Evolutionary conservation across 768 basidiomycete genomes (phyloP), one percentile per base, ranked within the genome.

Genomic region (Lactarius sp.): DNA sequence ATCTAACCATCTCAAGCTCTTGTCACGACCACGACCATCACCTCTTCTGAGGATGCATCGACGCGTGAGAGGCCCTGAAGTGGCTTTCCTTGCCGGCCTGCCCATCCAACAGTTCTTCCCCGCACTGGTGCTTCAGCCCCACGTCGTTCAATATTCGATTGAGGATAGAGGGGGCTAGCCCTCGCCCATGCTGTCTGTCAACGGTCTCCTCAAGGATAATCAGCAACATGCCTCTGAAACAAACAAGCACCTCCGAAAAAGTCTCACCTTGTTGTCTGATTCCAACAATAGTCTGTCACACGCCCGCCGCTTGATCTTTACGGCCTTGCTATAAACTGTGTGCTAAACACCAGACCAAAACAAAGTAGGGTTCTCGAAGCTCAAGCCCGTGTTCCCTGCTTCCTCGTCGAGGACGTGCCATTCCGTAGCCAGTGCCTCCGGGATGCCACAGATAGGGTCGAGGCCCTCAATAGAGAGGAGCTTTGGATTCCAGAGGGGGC

Each of bases 1-100:
- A 3, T 98, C 97, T 16, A 97, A 97, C 37, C 97, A 98, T 98
- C 95, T 2, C 96, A 98, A 75, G 97, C 96, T 68, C n/a, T n/a
- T n/a, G n/a, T n/a, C n/a, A n/a, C n/a, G n/a, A n/a, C n/a, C 85
- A 83, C 94, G 56, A 86, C 84, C 44, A 85, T 98, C 70, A 82
- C 95, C 7, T 85, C 91, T 5, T 93, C 94, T 4, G 79, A 80
- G 18, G 85, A 86, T 31, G 85, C 87, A 53, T 85, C 87, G 95
- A 97, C 75, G 80, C 85, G 9, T 78, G 81, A 72, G 95, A 97
- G 74, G 92, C 93, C 39, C 75, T 98, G 87, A 82, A 69, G n/a
- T 96, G 94, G 86, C 82, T 97, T 20, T 96, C 98, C 82, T 95
- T 86, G 87, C 89, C 68, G 94, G 95, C 68, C 83, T 94, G 61